Conservation (phyloP, 495 filamentous ascomycete genomes). For the Talaromyces adpressus region DNA sequence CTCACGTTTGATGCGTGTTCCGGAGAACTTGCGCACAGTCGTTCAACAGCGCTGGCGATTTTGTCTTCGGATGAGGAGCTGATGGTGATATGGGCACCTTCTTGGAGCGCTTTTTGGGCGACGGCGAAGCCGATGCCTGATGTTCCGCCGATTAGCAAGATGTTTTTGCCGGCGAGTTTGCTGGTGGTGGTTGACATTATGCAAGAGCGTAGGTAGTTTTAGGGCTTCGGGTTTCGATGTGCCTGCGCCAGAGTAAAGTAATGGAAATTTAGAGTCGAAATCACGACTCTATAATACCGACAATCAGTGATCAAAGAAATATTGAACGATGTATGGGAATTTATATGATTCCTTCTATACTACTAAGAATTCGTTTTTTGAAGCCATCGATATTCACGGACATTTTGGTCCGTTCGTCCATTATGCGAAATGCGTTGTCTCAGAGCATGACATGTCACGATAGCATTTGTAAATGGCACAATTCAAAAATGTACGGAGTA, state of each 20-base stretch:
- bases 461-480: too few relatives aligned
- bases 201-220: not conserved
- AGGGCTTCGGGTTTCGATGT: too few relatives aligned
- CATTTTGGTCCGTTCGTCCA: not conserved
- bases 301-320: too few relatives aligned
- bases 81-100: constrained; percentile 46
- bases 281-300: too few relatives aligned
- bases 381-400: not conserved
- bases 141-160: constrained; percentile 50
- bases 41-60: constrained; percentile 32
- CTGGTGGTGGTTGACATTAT: not conserved
- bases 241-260: not conserved
- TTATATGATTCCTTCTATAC: not conserved
- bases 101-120: constrained; percentile 41
- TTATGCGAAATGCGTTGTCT: not conserved
- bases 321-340: not conserved
- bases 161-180: constrained; percentile 22
- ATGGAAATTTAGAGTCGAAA: too few relatives aligned
- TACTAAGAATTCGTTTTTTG: not conserved
- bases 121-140: constrained; percentile 51
- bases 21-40: constrained; percentile 29
- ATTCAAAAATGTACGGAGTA: too few relatives aligned
- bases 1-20: constrained; percentile 8
- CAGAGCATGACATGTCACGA: not conserved
- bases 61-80: constrained; percentile 41